These are phyloP conservation scores for Pleurozium schreberi DNA, from an alignment of 225 moss, liverwort and hornwort genomes.

Conservation along the genomic window DNA sequence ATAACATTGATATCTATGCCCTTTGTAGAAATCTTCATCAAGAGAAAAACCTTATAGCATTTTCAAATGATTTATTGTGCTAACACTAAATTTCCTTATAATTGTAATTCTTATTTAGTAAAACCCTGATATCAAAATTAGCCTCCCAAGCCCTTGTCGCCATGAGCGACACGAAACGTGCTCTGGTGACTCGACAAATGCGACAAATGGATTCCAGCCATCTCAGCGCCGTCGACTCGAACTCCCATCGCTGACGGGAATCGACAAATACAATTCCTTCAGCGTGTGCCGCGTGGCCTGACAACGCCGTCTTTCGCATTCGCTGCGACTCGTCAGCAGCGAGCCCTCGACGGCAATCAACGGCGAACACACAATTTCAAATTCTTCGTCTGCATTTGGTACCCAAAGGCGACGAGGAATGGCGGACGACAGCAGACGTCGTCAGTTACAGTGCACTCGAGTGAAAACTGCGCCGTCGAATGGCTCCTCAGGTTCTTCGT, in stretches of 20 bases:
- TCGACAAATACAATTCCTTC: not conserved
- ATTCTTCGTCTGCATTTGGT: not conserved
- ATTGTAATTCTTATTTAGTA: too few relatives aligned
- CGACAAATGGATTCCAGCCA: not conserved
- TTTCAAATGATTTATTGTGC: not conserved
- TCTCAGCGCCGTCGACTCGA: not conserved
- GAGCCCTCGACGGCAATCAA: not conserved
- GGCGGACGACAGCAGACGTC: not conserved
- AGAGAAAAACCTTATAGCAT: not conserved
- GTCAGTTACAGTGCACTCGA: not conserved
- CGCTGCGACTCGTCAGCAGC: not conserved
- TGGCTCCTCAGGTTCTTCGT: not conserved
- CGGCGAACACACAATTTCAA: not conserved
- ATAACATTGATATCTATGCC: not conserved
- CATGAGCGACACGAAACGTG: not conserved
- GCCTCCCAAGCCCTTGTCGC: not conserved
- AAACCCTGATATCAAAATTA: not conserved
- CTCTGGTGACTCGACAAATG: not conserved
- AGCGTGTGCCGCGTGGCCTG: not conserved
- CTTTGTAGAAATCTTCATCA: not conserved
- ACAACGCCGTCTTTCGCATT: slow-evolving; percentile 1
- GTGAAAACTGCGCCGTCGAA: slow-evolving; percentile 10
- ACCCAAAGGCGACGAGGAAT: not conserved
- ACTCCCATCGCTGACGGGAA: not conserved
- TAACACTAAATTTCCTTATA: not conserved